Conservation (phyloP, 75 land plant genomes). For the Azolla pinnata region DNA sequence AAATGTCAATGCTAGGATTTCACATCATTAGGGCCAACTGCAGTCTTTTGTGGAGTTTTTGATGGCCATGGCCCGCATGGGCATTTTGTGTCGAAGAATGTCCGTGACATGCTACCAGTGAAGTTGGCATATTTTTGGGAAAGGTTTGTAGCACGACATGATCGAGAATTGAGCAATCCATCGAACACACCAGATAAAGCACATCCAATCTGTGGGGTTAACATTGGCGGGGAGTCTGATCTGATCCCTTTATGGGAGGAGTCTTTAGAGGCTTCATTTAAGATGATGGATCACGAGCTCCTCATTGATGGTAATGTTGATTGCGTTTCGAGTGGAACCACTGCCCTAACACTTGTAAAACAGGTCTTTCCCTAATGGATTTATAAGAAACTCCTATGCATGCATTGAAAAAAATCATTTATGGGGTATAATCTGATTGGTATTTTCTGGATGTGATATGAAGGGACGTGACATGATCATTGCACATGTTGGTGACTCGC, state of each 20-base stretch:
- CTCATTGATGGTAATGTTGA: constrained; percentile 32
- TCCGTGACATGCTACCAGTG: constrained; percentile 35
- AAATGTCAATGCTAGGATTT: too few species aligned
- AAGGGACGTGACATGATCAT: too few species aligned
- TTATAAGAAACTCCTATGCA: not conserved
- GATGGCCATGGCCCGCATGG: constrained; percentile 56
- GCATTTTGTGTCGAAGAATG: constrained; percentile 32
- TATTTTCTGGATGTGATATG: too few species aligned
- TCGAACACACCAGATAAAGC: too few species aligned
- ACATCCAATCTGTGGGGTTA: too few species aligned
- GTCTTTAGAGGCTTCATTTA: constrained; percentile 34
- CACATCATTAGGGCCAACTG: too few species aligned
- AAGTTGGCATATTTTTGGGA: constrained; percentile 47
- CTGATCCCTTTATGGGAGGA: constrained; percentile 25
- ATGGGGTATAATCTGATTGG: too few species aligned
- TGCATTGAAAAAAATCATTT: too few species aligned
- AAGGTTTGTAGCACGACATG: not conserved
- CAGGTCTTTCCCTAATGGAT: too few species aligned
- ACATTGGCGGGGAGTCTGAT: not conserved
- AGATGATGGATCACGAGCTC: constrained; percentile 48
- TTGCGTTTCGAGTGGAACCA: constrained; percentile 50
- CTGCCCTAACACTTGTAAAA: constrained; percentile 45
- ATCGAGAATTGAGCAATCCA: too few species aligned
- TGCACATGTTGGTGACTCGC: too few species aligned
- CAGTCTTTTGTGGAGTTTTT: constrained; percentile 47